Evolutionary conservation across 2,329 filamentous ascomycete species (phyloP).

Genomic region (Onygenales sp.): DNA sequence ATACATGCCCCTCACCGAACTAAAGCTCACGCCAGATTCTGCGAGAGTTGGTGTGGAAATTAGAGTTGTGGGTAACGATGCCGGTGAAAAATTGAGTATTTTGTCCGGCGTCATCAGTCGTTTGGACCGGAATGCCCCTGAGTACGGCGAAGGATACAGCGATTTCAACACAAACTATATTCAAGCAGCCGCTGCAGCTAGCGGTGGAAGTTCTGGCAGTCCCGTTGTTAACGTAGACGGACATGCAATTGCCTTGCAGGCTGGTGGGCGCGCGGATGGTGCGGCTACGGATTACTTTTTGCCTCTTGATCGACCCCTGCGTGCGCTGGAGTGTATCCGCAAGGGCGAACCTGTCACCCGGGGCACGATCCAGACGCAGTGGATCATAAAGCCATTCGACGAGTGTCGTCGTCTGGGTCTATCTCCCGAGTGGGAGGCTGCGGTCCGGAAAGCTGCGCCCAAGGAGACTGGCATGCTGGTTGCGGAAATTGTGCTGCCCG

Average conservation of each 20-base stretch:
- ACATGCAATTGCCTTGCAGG: constrained; percentile 82
- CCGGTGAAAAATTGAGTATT: constrained; percentile 96
- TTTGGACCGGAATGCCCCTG: constrained; percentile 89
- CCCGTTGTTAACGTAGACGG: constrained; percentile 95
- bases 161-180: constrained; percentile 98
- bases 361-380: constrained; percentile 97
- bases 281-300: constrained; percentile 97
- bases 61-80: constrained; percentile 94
- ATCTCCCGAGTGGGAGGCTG: constrained; percentile 74
- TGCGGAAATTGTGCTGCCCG: constrained; percentile 85
- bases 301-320: constrained; percentile 78
- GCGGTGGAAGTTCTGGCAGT: constrained; percentile 95
- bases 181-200: constrained; percentile 92
- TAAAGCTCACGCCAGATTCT: constrained; percentile 73
- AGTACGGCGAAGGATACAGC: constrained; percentile 95
- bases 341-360: constrained; percentile 65
- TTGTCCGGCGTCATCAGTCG: constrained; percentile 94
- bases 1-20: constrained; percentile 81
- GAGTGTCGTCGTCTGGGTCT: constrained; percentile 87
- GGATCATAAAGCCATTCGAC: constrained; percentile 93
- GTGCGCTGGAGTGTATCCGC: constrained; percentile 79
- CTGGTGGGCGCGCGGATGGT: constrained; percentile 85
- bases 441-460: constrained; percentile 72
- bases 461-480: constrained; percentile 95
- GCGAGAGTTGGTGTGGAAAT: constrained; percentile 88